Conservation (phyloP, 805 yeast genomes). For the Candida peoriensis region DNA sequence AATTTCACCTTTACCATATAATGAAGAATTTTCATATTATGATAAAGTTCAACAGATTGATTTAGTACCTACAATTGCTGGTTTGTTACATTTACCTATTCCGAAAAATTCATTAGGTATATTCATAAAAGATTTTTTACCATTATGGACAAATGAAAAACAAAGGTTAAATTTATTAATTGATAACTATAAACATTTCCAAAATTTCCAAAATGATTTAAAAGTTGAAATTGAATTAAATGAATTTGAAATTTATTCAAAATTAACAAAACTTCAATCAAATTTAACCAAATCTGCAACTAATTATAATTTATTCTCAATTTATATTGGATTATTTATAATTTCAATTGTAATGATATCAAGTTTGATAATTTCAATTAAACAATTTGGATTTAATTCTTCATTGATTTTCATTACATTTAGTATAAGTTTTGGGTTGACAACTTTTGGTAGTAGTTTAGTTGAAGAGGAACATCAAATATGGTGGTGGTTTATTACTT, state of each 20-base stretch:
- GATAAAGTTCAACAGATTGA: conserved; percentile 67
- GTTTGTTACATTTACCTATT: conserved; percentile 75
- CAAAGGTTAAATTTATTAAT: conserved; percentile 33
- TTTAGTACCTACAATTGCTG: conserved; percentile 78
- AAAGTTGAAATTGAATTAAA: conserved; percentile 26
- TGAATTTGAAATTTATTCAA: conserved; percentile 13
- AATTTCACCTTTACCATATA: conserved; percentile 21
- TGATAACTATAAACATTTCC: conserved; percentile 57
- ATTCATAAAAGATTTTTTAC: conserved; percentile 52
- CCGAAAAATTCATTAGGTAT: conserved; percentile 88
- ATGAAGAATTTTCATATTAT: conserved; percentile 49
- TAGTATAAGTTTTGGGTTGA: conserved; percentile 38
- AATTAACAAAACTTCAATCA: conserved; percentile 36
- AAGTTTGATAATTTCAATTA: conserved; percentile 4
- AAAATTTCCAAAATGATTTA: conserved; percentile 32
- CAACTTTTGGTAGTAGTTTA: conserved; percentile 81
- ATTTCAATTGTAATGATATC: conserved; percentile 16
- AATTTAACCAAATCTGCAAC: conserved; percentile 58
- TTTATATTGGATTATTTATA: conserved; percentile 28
- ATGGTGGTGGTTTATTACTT: conserved; percentile 74
- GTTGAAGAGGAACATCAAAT: conserved; percentile 95
- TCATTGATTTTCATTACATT: conserved; percentile 18
- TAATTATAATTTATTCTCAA: conserved; percentile 56
- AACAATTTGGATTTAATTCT: conserved; percentile 4
- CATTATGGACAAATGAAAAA: conserved; percentile 38